Base-by-base conservation (phyloP, 345 rosid species). In the Linum trigynum region DNA sequence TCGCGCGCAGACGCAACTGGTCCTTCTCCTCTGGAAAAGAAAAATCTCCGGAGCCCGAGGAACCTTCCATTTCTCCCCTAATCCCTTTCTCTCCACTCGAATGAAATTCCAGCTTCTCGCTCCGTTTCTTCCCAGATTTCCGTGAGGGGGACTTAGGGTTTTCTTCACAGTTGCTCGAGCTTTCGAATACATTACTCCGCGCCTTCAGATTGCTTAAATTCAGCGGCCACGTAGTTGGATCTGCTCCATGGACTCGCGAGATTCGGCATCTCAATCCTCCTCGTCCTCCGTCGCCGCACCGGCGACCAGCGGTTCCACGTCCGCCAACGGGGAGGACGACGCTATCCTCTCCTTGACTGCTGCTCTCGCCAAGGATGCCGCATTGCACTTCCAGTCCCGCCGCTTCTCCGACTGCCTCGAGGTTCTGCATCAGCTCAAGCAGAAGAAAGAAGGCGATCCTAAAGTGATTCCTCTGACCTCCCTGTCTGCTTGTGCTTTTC, bases 361-460 rank as follows among this genome's bases (percentile, higher is more conserved):
- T 36, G 77, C 88, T 23, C 88, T 91, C 36, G 96, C 92, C 57
- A 89, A 85, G 71, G 88, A 82, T 64, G 97, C 99, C 36, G 77
- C 83, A 23, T 72, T 81, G 41, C 77, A 70, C 76, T 95, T 84
- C 73, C 91, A 91, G 73, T 91, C 96, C 55, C 73, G 82, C 41
- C 84, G 87, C 67, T 89, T 80, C 72, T 57, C 65, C 10, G 99
- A 95, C 67, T 91, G 96, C 70, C 72, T 95, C 32, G 86, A 81
- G 38, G 72, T 83, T 64, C 68, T 91, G 71, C 71, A 70, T 77
- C 90, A 87, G 79, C 88, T 95, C 51, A 66, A 71, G 66, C 85
- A 73, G 55, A 88, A 80, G 80, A 85, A 83, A 68, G 83, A 69
- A 16, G 78, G 80, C 79, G 96, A 91, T 84, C 95, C 89, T 2